A percentile compares a stretch with the other conserved stretches of the same genome.
Conservation (phyloP, 2,329 filamentous ascomycete genomes). For the Xylariaceae sp. region DNA sequence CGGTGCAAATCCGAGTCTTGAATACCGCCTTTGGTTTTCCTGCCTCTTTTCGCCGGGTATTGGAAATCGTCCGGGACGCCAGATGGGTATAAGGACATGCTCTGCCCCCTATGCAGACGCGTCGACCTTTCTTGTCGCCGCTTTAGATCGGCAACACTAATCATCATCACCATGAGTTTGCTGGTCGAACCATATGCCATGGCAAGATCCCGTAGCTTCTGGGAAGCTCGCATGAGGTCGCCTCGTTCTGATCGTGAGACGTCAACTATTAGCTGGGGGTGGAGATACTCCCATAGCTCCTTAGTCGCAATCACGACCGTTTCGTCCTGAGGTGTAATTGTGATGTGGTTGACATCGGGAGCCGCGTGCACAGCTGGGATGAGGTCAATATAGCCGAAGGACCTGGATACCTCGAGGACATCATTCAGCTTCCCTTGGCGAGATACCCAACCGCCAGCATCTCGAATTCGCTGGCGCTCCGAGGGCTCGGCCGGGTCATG, state of each 20-base stretch:
- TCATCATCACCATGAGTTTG: slow-evolving; percentile 99
- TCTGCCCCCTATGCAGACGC: slow-evolving; percentile 69
- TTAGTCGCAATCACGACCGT: slow-evolving; percentile 87
- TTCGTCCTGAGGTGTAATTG: slow-evolving; percentile 82
- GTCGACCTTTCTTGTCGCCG: slow-evolving; percentile 68
- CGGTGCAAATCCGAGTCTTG: slow-evolving; percentile 83
- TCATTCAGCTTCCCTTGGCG: slow-evolving; percentile 93
- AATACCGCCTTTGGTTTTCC: slow-evolving; percentile 59
- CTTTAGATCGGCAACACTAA: slow-evolving; percentile 87
- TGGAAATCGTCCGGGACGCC: slow-evolving; percentile 66
- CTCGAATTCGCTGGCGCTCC: slow-evolving; percentile 84
- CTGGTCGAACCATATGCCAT: slow-evolving; percentile 91
- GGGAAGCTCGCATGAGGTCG: slow-evolving; percentile 90
- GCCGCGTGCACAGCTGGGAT: slow-evolving; percentile 92
- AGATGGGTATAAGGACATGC: slow-evolving; percentile 78
- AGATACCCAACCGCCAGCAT: slow-evolving; percentile 93
- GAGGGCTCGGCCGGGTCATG: slow-evolving; percentile 85
- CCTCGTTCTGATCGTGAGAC: slow-evolving; percentile 79
- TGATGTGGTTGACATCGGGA: slow-evolving; percentile 74
- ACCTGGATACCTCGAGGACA: slow-evolving; percentile 81
- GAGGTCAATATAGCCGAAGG: slow-evolving; percentile 90
- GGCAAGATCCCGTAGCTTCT: slow-evolving; percentile 89
- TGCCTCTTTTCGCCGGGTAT: slow-evolving; percentile 59
- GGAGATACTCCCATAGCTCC: slow-evolving; percentile 93
- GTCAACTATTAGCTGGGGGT: slow-evolving; percentile 85